Base-by-base conservation (phyloP, 1,139 yeast genomes). In the Geotrichum klebahnii region DNA sequence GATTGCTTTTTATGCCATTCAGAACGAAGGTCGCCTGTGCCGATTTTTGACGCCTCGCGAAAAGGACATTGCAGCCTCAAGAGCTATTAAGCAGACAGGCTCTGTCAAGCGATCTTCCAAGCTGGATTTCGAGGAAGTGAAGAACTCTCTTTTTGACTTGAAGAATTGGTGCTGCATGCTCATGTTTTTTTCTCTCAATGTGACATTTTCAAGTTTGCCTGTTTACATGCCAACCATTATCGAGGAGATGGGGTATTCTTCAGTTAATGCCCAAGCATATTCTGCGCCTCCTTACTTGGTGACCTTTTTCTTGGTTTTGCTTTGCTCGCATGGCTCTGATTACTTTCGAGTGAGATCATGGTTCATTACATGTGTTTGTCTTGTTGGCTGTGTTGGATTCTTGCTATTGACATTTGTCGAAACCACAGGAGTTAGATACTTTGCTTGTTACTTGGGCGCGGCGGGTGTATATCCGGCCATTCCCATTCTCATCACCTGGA, bases 271-370 rank as follows among this genome's bases (percentile, higher is more conserved):
- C 8, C 60, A 59, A 23, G 61, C 59, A n/a, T 54, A 55, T 9
- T 54, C 59, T 3, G 60, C 59, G 4, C 61, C 60, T 5, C 64
- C 63, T 2, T 59, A 56, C 38, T 33, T 59, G 4, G 52, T 56
- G 22, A 57, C 61, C 3, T 50, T 53, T 28, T 23, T 56, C 32
- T 33, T 43, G 2, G 56, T 58, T n/a, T 45, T 59, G 14, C 4
- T 46, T 16, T 48, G 50, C 16, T 45, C 62, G 5, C 53, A 48
- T 41, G 12, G 45, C 16, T 58, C 62, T n/a, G 62, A 59, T 43
- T 56, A 57, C 47, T 22, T 20, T 6, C 38, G 52, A 36, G 49
- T 52, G 14, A 57, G 61, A 0, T 58, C 60, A 10, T 51, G 53
- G 28, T 50, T 55, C 29, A 49, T 59, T 24, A 35, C 52, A 10